Percentiles rank a stretch among this genome's conserved stretches.
phyloP scores from a whole-genome alignment of 805 yeast species.

The Blastobotrys americana region DNA sequence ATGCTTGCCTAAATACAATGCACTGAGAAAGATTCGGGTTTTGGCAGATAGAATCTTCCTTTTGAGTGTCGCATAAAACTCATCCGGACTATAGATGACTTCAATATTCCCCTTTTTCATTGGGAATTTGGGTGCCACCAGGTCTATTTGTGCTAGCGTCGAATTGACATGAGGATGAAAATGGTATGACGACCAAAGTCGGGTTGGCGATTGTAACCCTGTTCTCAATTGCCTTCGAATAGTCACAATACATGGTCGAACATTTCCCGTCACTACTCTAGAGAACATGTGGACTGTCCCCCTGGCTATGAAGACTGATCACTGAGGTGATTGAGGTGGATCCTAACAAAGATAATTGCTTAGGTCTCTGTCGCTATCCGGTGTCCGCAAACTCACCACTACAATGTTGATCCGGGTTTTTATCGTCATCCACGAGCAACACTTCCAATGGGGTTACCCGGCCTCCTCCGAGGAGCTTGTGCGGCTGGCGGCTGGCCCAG shows the following conservation, averaged over 20 bases:
- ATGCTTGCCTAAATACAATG: conserved; percentile 77
- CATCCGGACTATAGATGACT: conserved; percentile 56
- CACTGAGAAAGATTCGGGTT: conserved; percentile 66
- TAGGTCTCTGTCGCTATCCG: no score
- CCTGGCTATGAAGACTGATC: no score
- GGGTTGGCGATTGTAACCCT: no score
- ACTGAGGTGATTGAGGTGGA: no score
- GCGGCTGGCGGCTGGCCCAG: no score
- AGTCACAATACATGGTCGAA: background rate
- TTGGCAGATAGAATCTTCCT: conserved; percentile 56
- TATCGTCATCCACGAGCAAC: no score
- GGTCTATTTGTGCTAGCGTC: conserved; percentile 43
- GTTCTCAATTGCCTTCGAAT: background rate
- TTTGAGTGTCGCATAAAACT: conserved; percentile 61
- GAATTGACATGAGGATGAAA: conserved; percentile 19
- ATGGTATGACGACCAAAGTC: background rate
- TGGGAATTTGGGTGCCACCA: conserved; percentile 61
- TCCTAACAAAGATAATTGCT: no score
- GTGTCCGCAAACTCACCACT: no score
- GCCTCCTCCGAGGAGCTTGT: no score
- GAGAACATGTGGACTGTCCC: no score
- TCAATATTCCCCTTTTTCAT: conserved; percentile 50
- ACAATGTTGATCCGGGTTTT: no score
- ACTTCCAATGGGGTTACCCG: no score
- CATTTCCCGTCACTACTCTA: background rate